Base-by-base conservation (phyloP, 1,139 yeast species). In the Debaryomyces fabryi region DNA sequence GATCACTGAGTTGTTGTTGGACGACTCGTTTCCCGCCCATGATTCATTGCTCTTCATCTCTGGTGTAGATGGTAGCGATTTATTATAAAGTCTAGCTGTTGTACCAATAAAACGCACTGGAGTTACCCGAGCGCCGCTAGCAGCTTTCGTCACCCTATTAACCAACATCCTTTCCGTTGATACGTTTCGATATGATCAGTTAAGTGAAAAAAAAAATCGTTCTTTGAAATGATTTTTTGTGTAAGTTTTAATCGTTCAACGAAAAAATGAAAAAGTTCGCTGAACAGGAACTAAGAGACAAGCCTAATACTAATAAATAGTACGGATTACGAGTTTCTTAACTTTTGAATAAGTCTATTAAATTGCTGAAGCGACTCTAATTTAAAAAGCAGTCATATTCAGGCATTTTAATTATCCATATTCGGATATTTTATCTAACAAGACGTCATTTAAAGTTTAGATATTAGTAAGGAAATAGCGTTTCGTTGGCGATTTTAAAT, bases 31-130 rank as follows among this genome's bases (percentile, higher is more conserved):
- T 46, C 27, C 42, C 54, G 62, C 53, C 76, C 75, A 70, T 27
- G 67, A 53, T 30, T 54, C 58, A 8, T 55, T 54, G 45, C 68
- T 58, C 53, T 64, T 71, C 76, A 71, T 71, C 40, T 68, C 72
- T 13, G 67, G 64, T 2, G 64, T 56, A 4, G 72, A 66, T 3
- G 73, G 74, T 15, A 59, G 23, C 36, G 43, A 40, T 30, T 40
- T 40, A 30, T 40, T 40, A 13, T 30, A 40, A 56, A 46, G 38
- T 32, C 40, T 42, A 13, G 36, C 38, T 42, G 29, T n/a, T 20
- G 18, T 29, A 24, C 43, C 20, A 5, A 39, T n/a, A 20, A 27
- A 36, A 36, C 46, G 40, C 23, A 30, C 30, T 8, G 38, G 23
- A n/a, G 10, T 30, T n/a, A 18, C 4, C 12, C 46, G 36, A 23